Evolutionary conservation across 768 basidiomycete genomes (phyloP).

Genomic region (Rhizopogon vinicolor): DNA sequence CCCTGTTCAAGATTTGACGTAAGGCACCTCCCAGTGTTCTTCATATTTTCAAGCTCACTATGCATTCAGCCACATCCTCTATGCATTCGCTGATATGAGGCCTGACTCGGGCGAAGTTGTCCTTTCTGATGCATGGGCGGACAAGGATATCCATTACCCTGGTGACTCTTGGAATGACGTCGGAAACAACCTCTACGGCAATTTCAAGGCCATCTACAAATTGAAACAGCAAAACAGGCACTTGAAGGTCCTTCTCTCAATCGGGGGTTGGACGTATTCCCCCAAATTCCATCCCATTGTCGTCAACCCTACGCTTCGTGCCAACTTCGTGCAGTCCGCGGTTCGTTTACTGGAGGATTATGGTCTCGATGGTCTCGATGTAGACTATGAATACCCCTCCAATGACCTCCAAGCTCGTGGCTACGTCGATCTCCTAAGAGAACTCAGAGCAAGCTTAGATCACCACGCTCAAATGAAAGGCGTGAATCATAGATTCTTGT

Average conservation of each 20-base stretch:
- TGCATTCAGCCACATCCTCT: conserved; percentile 69
- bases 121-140: conserved; percentile 90
- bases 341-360: conserved; percentile 84
- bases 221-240: conserved; percentile 85
- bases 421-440: conserved; percentile 77
- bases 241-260: conserved; percentile 78
- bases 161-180: conserved; percentile 93
- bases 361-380: conserved; percentile 87
- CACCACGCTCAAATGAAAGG: conserved; percentile 63
- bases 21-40: conserved; percentile 21
- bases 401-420: conserved; percentile 74
- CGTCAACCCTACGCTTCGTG: conserved; percentile 52
- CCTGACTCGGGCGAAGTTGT: conserved; percentile 82
- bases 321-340: conserved; percentile 76
- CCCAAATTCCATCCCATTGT: conserved; percentile 84
- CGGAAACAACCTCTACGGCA: conserved; percentile 91
- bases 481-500: conserved; percentile 56
- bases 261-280: conserved; percentile 96
- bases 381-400: conserved; percentile 92
- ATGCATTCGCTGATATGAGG: conserved; percentile 89
- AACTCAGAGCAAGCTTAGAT: conserved; percentile 74
- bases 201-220: conserved; percentile 89
- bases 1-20: conserved; percentile 85
- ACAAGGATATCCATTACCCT: conserved; percentile 95
- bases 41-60: conserved; percentile 3